Conservation (phyloP, 805 yeast genomes). For the Candida andamanensis region DNA sequence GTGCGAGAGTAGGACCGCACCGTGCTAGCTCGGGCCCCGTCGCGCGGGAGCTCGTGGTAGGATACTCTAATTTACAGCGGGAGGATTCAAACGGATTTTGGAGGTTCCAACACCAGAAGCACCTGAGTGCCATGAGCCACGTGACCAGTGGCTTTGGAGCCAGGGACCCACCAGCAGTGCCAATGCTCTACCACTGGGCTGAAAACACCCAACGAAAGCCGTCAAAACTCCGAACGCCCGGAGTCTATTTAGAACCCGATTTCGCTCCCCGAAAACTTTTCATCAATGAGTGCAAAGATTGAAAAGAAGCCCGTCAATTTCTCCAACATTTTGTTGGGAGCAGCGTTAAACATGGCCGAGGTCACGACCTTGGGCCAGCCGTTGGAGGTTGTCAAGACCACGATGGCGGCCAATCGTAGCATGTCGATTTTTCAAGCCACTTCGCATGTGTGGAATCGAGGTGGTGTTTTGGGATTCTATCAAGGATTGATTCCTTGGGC, state of each 20-base stretch:
- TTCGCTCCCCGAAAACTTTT: conserved; percentile 6
- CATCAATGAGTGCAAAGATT: conserved; percentile 19
- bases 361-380: conserved; percentile 97
- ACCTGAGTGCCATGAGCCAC: too few species aligned
- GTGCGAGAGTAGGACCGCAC: too few species aligned
- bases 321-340: conserved; percentile 88
- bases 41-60: too few species aligned
- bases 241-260: too few species aligned
- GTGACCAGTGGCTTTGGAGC: too few species aligned
- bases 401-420: conserved; percentile 95
- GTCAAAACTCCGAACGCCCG: not conserved
- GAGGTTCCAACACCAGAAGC: too few species aligned
- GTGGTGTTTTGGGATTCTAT: conserved; percentile 88
- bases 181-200: too few species aligned
- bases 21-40: too few species aligned
- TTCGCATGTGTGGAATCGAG: conserved; percentile 82
- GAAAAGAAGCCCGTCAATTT: conserved; percentile 84
- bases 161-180: too few species aligned
- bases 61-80: too few species aligned
- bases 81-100: too few species aligned
- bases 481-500: conserved; percentile 99
- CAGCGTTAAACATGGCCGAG: conserved; percentile 87
- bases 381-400: conserved; percentile 89
- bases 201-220: not conserved
- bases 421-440: conserved; percentile 64